Conservation (phyloP, 257 asterid genomes). For the Eucommia ulmoides region DNA sequence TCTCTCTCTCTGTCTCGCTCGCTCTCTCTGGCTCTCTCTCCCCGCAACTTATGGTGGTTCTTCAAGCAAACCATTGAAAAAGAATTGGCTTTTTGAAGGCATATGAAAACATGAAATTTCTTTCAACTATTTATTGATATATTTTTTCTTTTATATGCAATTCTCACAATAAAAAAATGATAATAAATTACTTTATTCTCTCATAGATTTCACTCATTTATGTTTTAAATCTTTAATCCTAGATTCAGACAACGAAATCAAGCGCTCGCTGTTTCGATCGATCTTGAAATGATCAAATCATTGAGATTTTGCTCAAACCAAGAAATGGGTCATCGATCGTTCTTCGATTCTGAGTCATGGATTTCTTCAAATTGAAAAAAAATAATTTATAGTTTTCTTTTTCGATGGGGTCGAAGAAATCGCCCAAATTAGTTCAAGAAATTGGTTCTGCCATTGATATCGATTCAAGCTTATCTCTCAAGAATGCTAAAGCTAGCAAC, state of each 20-base stretch:
- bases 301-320: background rate
- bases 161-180: background rate
- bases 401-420: background rate
- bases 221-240: too few species aligned
- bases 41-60: background rate
- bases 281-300: background rate
- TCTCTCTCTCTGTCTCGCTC: too few species aligned
- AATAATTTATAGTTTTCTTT: background rate
- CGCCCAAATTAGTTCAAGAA: background rate
- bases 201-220: too few species aligned
- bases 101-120: background rate
- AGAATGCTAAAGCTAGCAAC: background rate
- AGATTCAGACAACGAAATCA: too few species aligned
- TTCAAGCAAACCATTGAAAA: background rate
- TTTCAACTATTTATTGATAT: background rate
- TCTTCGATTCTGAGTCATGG: background rate
- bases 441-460: background rate
- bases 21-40: background rate
- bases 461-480: background rate
- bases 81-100: background rate
- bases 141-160: background rate
- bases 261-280: too few species aligned
- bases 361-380: background rate
- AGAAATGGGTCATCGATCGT: background rate
- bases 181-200: background rate